A percentile compares a stretch with the other conserved stretches of the same genome.
These are phyloP conservation scores for Thraustotheca clavata DNA, from an alignment of 352 stramenopile genomes.

Conservation along the genomic window DNA sequence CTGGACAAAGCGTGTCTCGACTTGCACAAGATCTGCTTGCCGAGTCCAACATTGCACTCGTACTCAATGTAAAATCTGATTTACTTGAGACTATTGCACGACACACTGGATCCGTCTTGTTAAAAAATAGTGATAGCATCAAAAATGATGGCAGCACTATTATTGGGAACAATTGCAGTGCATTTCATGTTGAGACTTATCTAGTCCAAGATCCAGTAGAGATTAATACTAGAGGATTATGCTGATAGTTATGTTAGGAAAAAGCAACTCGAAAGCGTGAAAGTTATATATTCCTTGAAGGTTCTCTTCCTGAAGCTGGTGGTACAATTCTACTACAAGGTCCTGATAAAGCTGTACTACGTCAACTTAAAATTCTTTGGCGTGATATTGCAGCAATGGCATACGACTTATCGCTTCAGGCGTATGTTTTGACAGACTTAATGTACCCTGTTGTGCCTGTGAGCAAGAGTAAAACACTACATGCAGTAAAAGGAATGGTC, in stretches of 20 bases:
- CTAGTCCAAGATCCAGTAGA: slow-evolving; percentile 4
- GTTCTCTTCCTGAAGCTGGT: slow-evolving; percentile 90
- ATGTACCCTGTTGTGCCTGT: slow-evolving; percentile 27
- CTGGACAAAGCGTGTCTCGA: slow-evolving; percentile 82
- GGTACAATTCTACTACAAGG: slow-evolving; percentile 93
- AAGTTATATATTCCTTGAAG: slow-evolving; percentile 93
- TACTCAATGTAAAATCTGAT: slow-evolving; percentile 91
- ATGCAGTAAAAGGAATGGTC: slow-evolving; percentile 27
- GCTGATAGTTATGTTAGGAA: not conserved
- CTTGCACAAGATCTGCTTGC: slow-evolving; percentile 91
- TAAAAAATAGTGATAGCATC: slow-evolving; percentile 92
- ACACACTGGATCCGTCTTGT: slow-evolving; percentile 88
- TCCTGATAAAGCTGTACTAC: slow-evolving; percentile 76
- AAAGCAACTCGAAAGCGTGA: slow-evolving; percentile 27
- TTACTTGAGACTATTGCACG: slow-evolving; percentile 89
- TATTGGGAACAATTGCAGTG: slow-evolving; percentile 53
- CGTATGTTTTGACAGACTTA: slow-evolving; percentile 89
- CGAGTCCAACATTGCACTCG: slow-evolving; percentile 85
- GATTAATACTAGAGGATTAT: not conserved
- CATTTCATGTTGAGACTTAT: slow-evolving; percentile 60
- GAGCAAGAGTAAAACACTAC: not conserved
- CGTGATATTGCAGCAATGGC: slow-evolving; percentile 86
- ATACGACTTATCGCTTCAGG: slow-evolving; percentile 96
- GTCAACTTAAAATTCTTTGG: slow-evolving; percentile 89
- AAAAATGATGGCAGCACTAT: slow-evolving; percentile 38